phyloP scores from a whole-genome alignment of 805 yeast genomes.

The Saccharomyces kudriavzevii region DNA sequence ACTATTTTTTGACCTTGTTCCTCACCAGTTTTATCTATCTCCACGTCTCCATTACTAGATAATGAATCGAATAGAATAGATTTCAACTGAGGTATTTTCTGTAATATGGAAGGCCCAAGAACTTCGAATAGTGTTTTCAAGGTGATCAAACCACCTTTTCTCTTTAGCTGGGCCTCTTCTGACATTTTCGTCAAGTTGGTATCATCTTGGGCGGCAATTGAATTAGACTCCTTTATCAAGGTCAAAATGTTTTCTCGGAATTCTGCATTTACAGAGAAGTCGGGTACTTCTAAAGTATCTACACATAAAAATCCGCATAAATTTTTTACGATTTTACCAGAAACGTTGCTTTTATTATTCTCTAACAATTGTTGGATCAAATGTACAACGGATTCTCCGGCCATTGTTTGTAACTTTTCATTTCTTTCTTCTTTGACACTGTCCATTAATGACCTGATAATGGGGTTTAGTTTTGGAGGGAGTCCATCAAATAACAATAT shows the following conservation, averaged over 20 bases:
- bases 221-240: constrained; percentile 67
- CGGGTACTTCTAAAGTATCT: constrained; percentile 94
- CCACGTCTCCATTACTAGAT: constrained; percentile 28
- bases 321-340: constrained; percentile 84
- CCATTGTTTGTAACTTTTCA: constrained; percentile 54
- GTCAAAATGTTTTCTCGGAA: constrained; percentile 56
- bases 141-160: constrained; percentile 75
- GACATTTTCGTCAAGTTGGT: constrained; percentile 55
- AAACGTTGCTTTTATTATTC: constrained; percentile 58
- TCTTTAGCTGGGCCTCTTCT: constrained; percentile 67
- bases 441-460: constrained; percentile 86
- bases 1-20: constrained; percentile 69
- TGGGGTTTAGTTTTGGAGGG: constrained; percentile 84
- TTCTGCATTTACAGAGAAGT: constrained; percentile 58
- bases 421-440: constrained; percentile 73
- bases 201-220: constrained; percentile 51
- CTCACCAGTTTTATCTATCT: constrained; percentile 28
- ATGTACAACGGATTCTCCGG: constrained; percentile 61
- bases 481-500: constrained; percentile 50
- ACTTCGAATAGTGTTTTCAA: constrained; percentile 48
- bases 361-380: constrained; percentile 53
- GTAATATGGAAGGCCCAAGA: constrained; percentile 50
- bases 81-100: constrained; percentile 56
- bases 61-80: constrained; percentile 62
- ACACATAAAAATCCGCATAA: constrained; percentile 89